A percentile compares a stretch with the other conserved stretches of the same genome.
These are phyloP conservation scores for Boletus sensibilis DNA, from an alignment of 768 basidiomycete species.

Conservation along the genomic window DNA sequence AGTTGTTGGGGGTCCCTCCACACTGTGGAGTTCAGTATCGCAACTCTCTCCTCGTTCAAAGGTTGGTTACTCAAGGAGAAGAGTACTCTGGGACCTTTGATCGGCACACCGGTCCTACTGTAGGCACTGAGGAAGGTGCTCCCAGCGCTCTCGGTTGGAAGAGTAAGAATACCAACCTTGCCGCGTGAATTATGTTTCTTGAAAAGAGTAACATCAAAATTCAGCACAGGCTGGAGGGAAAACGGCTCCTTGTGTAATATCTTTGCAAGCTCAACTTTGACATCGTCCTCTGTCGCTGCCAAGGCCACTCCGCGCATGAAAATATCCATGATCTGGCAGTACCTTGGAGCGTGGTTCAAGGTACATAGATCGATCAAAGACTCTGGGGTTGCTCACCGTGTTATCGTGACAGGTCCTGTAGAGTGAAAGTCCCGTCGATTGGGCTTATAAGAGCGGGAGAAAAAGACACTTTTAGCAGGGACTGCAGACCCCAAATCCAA, in stretches of 20 bases:
- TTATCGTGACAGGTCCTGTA: constrained; percentile 9
- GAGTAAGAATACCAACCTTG: constrained; percentile 32
- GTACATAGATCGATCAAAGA: background rate
- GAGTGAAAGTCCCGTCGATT: background rate
- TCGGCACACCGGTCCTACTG: constrained; percentile 21
- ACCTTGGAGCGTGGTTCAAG: background rate
- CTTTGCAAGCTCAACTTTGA: constrained; percentile 34
- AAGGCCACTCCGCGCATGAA: constrained; percentile 34
- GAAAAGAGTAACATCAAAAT: constrained; percentile 37
- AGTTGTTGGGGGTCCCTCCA: constrained; percentile 35
- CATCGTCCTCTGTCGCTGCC: constrained; percentile 31
- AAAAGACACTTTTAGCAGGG: background rate
- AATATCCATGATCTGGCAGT: constrained; percentile 32
- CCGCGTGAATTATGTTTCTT: constrained; percentile 20
- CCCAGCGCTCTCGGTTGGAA: constrained; percentile 24
- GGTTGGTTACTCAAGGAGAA: constrained; percentile 25
- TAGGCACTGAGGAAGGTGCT: constrained; percentile 29
- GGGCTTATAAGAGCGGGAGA: constrained; percentile 17
- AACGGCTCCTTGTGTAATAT: constrained; percentile 37
- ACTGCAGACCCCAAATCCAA: background rate
- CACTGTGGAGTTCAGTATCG: constrained; percentile 19
- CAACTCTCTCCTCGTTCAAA: constrained; percentile 25
- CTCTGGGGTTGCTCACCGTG: constrained; percentile 24
- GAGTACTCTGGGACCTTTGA: constrained; percentile 24
- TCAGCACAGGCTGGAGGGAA: constrained; percentile 23